Conservation (phyloP, 2,329 filamentous ascomycete genomes). For the Colletotrichum simmondsii region DNA sequence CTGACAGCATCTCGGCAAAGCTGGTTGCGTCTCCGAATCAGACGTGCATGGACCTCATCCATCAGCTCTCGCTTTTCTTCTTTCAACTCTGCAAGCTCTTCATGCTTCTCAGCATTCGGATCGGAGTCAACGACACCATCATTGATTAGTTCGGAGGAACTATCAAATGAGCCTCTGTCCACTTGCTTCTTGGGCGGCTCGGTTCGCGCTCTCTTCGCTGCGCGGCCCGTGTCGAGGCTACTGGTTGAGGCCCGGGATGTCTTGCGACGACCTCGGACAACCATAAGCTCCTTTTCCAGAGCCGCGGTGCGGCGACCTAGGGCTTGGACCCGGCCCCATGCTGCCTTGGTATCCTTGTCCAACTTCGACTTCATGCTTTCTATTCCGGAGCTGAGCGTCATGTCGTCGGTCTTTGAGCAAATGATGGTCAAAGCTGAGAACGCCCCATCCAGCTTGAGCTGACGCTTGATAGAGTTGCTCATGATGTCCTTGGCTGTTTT, state of each 20-base stretch:
- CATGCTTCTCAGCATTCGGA: neutral
- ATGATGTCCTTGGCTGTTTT: constrained; percentile 67
- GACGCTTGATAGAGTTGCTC: constrained; percentile 66
- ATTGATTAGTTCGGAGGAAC: fast-evolving
- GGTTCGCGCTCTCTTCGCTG: neutral
- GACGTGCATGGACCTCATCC: constrained; percentile 36
- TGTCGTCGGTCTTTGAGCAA: constrained; percentile 72
- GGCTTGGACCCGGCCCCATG: neutral
- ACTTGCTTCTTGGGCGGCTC: neutral
- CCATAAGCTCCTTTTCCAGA: neutral
- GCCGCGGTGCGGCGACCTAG: neutral
- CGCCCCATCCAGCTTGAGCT: constrained; percentile 68
- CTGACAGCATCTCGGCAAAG: constrained; percentile 53
- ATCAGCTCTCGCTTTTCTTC: neutral
- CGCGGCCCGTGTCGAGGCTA: neutral
- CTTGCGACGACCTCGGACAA: neutral
- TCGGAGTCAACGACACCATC: neutral
- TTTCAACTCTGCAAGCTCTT: neutral
- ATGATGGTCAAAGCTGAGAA: constrained; percentile 68
- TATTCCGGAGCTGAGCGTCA: constrained; percentile 48
- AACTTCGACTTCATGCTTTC: neutral
- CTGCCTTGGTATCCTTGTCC: neutral
- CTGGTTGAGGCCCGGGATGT: neutral
- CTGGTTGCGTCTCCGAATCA: constrained; percentile 66
- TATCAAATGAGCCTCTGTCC: fast-evolving